Base-by-base conservation (phyloP, 2,329 filamentous ascomycete species). In the Ceratocystis lukuohia region DNA sequence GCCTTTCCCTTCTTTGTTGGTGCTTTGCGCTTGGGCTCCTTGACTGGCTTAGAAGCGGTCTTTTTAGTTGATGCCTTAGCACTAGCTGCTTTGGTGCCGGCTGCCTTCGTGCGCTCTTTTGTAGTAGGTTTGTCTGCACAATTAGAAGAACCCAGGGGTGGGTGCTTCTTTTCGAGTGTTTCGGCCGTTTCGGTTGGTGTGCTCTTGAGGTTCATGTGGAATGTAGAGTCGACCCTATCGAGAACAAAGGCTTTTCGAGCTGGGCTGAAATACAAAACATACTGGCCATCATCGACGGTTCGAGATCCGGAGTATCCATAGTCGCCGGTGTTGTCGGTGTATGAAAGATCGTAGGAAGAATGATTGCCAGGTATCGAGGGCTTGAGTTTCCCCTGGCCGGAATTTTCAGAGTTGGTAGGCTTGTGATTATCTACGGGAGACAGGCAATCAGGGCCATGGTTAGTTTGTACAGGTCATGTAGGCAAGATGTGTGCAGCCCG, bases 171-270 rank as follows among this genome's bases (percentile, higher is more conserved):
- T 61, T 83, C 80, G 50, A 95, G 79, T 37, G 83, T 82, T 65
- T 80, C 76, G 70, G 89, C 84, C 65, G 80, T 77, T 71, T 87
- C 86, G 70, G 80, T 82, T 1, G 88, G 89, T 15, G 85, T 85
- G 66, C 82, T 84, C 64, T 83, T 85, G 65, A 96, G 77, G 74
- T 96, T 96, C 87, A 96, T 92, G 72, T 90, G 87, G 76, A 96
- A 88, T 48, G 86, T 86, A n/a, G 86, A 88, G 73, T 90, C 84
- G 65, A 96, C 79, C 64, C 85, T 85, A 77, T 96, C 91, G 65
- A 96, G 81, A 33, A 94, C 85, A 70, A 94, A 94, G 66, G 82
- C 87, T 72, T 93, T 85, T 64, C 84, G 85, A 20, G 80, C 78
- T 7, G 87, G 80, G 74, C 96, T 89, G 72, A 93, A 94, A 67